A percentile compares a stretch with the other conserved stretches of the same genome.
These are phyloP conservation scores for Acer negundo DNA, from an alignment of 345 rosid species.

Conservation along the genomic window DNA sequence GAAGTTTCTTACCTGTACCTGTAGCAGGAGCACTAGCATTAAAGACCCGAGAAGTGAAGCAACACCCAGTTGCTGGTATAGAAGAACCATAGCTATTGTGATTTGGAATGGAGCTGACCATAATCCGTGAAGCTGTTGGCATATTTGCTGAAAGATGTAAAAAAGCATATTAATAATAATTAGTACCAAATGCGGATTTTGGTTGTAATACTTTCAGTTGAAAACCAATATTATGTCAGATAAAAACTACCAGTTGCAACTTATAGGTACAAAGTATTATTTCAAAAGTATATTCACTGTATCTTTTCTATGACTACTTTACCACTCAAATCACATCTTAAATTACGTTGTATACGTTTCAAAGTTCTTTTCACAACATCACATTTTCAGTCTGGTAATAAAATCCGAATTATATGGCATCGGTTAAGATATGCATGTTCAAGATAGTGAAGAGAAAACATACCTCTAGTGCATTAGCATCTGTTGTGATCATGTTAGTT, in stretches of 20 bases:
- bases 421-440: neutral
- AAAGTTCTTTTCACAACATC: neutral
- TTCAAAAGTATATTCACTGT: neutral
- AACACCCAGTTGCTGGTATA: conserved; percentile 84
- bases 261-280: neutral
- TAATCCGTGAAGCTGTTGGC: conserved; percentile 80
- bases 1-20: conserved; percentile 61
- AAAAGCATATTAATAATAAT: conserved; percentile 6
- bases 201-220: neutral
- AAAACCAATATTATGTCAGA: neutral
- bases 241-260: neutral
- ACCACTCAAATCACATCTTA: neutral
- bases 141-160: conserved; percentile 61
- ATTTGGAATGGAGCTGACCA: conserved; percentile 99
- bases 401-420: neutral
- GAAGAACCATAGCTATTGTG: conserved; percentile 74
- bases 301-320: neutral
- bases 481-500: conserved; percentile 95
- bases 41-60: conserved; percentile 87
- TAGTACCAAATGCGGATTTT: neutral
- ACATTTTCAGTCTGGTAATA: neutral
- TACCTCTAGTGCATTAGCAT: conserved; percentile 90
- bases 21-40: conserved; percentile 76
- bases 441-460: conserved; percentile 9
- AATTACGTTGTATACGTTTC: too few relatives aligned